Evolutionary conservation across 345 rosid genomes (phyloP).

Genomic region (Salix koriyanagi): DNA sequence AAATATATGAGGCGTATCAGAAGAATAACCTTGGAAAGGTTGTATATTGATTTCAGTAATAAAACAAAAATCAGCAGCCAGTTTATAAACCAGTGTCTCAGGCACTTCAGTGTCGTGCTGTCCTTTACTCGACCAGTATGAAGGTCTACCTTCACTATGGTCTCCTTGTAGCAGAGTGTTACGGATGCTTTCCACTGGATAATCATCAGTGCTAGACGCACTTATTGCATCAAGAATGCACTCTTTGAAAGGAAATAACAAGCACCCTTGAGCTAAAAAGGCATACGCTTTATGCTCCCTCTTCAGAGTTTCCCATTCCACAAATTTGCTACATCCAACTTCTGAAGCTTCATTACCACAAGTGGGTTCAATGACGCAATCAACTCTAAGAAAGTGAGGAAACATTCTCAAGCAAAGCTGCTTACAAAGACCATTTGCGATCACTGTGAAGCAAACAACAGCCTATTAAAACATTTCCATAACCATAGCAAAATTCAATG

Average conservation of each 20-base stretch:
- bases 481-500: background rate
- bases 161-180: conserved; percentile 64
- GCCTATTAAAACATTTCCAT: background rate
- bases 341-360: conserved; percentile 21
- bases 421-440: conserved; percentile 54
- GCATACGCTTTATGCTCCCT: conserved; percentile 71
- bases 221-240: conserved; percentile 56
- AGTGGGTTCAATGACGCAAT: conserved; percentile 39
- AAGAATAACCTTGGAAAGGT: conserved; percentile 69
- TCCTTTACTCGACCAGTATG: conserved; percentile 95
- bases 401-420: conserved; percentile 64
- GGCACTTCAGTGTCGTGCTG: conserved; percentile 60
- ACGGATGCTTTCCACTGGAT: conserved; percentile 66
- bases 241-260: conserved; percentile 31
- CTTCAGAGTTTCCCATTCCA: conserved; percentile 41
- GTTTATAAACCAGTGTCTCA: conserved; percentile 75
- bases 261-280: conserved; percentile 49
- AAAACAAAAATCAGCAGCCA: conserved; percentile 60
- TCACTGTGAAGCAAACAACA: conserved; percentile 42
- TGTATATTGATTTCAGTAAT: conserved; percentile 64
- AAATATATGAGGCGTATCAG: background rate
- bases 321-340: conserved; percentile 46
- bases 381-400: conserved; percentile 48
- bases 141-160: conserved; percentile 44
- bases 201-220: conserved; percentile 93